Conservation (phyloP, 2,329 filamentous ascomycete species). For the Diaporthe longicolla region DNA sequence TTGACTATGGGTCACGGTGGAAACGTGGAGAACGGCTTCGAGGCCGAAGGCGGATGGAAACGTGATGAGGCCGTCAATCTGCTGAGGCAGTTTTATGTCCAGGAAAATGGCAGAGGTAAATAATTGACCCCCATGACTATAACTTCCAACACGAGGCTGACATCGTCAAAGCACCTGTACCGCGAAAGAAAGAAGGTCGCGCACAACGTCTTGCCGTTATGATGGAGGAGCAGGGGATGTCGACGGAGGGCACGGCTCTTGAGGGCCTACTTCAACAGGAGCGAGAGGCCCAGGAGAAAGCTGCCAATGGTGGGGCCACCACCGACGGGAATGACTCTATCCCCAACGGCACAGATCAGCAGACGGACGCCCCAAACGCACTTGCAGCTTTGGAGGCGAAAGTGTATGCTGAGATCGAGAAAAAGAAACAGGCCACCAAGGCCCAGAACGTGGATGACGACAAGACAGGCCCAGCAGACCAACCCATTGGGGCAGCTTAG, state of each 20-base stretch:
- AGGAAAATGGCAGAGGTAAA: slow-evolving; percentile 93
- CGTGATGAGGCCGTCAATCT: slow-evolving; percentile 94
- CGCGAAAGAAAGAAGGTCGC: slow-evolving; percentile 68
- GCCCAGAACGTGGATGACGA: background rate
- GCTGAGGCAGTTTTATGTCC: slow-evolving; percentile 94
- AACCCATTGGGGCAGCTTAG: background rate
- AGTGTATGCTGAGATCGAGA: slow-evolving; percentile 17
- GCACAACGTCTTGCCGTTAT: slow-evolving; percentile 67
- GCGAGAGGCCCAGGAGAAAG: slow-evolving; percentile 39
- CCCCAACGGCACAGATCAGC: slow-evolving; percentile 11
- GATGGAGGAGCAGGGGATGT: slow-evolving; percentile 60
- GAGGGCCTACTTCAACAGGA: slow-evolving; percentile 42
- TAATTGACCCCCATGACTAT: background rate
- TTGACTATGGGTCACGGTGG: slow-evolving; percentile 67
- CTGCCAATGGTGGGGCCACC: slow-evolving; percentile 9
- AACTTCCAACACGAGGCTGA: background rate
- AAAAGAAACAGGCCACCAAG: background rate
- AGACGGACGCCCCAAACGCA: background rate
- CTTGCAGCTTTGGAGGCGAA: slow-evolving; percentile 18
- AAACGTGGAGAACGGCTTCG: slow-evolving; percentile 83
- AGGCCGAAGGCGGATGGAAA: slow-evolving; percentile 88
- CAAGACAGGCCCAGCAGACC: background rate
- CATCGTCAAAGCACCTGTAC: slow-evolving; percentile 59
- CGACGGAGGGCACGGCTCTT: slow-evolving; percentile 44
- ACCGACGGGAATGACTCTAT: background rate